Evolutionary conservation across 768 basidiomycete species (phyloP).

Genomic region (Neoboletus brunneissimus): DNA sequence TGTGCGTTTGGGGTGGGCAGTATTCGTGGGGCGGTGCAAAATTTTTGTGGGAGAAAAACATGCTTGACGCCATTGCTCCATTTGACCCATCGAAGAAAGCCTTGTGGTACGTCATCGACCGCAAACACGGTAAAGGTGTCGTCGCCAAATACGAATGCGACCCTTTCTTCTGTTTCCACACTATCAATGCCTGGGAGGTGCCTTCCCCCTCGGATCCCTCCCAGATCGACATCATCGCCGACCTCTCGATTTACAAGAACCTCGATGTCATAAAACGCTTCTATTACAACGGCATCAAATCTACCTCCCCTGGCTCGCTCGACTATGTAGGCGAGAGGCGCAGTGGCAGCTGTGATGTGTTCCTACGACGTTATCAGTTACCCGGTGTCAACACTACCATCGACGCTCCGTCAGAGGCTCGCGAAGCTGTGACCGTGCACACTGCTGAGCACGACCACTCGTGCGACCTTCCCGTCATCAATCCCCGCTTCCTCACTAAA

Average conservation of each 20-base stretch:
- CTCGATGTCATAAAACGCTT: constrained; percentile 32
- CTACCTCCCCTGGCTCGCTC: constrained; percentile 24
- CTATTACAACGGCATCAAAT: constrained; percentile 31
- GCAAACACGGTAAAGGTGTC: constrained; percentile 34
- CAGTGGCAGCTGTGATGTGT: constrained; percentile 13
- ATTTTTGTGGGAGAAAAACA: constrained; percentile 32
- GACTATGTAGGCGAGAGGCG: constrained; percentile 24
- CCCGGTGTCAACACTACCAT: constrained; percentile 21
- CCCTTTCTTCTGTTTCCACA: constrained; percentile 41
- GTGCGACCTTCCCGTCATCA: constrained; percentile 37
- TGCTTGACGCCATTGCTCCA: constrained; percentile 32
- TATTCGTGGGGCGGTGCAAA: constrained; percentile 29
- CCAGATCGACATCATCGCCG: constrained; percentile 34
- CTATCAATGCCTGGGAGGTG: constrained; percentile 39
- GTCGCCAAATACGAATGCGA: constrained; percentile 36
- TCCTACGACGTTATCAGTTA: constrained; percentile 34
- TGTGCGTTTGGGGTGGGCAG: constrained; percentile 36
- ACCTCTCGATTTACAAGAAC: constrained; percentile 36
- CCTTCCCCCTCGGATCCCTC: constrained; percentile 20
- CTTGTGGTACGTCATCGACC: constrained; percentile 39
- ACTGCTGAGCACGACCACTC: constrained; percentile 28
- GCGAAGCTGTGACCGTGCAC: constrained; percentile 18
- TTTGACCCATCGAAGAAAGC: constrained; percentile 31
- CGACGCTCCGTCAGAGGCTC: constrained; percentile 10
- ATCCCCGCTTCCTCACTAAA: constrained; percentile 31